A percentile compares a stretch with the other conserved stretches of the same genome.
These are phyloP conservation scores for Pezicula carpinea DNA, from an alignment of 2,329 filamentous ascomycete genomes.

Conservation along the genomic window DNA sequence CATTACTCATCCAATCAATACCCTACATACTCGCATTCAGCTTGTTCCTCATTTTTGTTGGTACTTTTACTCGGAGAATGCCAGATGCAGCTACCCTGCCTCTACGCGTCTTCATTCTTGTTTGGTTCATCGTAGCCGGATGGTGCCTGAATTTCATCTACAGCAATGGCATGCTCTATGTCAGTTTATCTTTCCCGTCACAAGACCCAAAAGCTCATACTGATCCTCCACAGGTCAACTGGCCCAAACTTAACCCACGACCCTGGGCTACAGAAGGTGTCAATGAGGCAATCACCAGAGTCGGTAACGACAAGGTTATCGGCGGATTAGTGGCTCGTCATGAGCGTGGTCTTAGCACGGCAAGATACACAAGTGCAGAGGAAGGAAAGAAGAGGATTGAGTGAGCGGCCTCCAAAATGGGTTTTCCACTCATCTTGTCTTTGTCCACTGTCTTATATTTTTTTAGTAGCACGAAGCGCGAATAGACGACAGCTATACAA, in stretches of 20 bases:
- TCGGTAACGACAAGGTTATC: conserved; percentile 75
- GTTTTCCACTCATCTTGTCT: neutral
- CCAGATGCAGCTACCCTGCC: conserved; percentile 76
- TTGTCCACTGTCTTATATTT: neutral
- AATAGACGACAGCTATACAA: neutral
- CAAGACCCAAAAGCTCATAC: neutral
- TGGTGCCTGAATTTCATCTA: conserved; percentile 77
- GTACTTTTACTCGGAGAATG: conserved; percentile 64
- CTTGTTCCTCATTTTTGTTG: conserved; percentile 75
- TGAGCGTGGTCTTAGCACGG: conserved; percentile 79
- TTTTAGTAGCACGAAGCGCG: neutral
- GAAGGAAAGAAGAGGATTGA: conserved; percentile 99
- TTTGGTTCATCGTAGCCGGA: conserved; percentile 66
- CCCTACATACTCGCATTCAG: conserved; percentile 78
- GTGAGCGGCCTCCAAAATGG: conserved; percentile 29
- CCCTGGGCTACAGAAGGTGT: conserved; percentile 84
- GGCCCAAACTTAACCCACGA: conserved; percentile 92
- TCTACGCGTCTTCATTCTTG: conserved; percentile 72
- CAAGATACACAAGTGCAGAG: conserved; percentile 78
- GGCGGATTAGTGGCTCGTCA: conserved; percentile 70
- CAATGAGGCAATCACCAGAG: conserved; percentile 78
- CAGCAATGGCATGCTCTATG: conserved; percentile 86
- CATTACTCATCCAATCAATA: conserved; percentile 85
- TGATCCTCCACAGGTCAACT: conserved; percentile 69
- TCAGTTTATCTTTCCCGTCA: conserved; percentile 46